Conservation (phyloP, 352 stramenopile species). For the Phytophthora sp. region DNA sequence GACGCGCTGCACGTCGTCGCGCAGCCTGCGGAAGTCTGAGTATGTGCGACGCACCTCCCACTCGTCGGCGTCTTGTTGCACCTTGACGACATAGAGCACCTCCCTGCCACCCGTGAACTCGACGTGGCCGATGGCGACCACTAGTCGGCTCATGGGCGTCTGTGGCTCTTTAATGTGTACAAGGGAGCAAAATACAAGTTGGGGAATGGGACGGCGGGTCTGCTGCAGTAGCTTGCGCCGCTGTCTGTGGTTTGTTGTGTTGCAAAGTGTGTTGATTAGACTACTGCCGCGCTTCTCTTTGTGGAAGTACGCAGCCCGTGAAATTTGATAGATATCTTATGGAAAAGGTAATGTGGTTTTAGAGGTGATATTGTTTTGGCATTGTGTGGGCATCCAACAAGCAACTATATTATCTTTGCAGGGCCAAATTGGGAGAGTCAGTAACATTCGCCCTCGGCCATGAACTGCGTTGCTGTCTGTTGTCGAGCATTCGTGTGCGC, state of each 20-base stretch:
- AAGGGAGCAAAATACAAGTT: constrained; percentile 5
- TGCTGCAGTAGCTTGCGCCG: too few relatives aligned
- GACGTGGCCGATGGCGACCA: constrained; percentile 78
- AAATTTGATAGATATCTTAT: neutral
- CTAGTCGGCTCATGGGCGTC: constrained; percentile 66
- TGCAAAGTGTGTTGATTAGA: constrained; percentile 30
- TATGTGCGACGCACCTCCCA: constrained; percentile 77
- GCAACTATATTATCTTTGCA: neutral
- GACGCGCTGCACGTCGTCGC: constrained; percentile 67
- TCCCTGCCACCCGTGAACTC: constrained; percentile 76
- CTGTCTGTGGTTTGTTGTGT: constrained; percentile 5
- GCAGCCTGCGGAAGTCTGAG: constrained; percentile 74
- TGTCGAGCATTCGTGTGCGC: constrained; percentile 8
- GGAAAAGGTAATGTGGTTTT: neutral
- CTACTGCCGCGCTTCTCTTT: constrained; percentile 17
- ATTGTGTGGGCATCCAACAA: too few relatives aligned
- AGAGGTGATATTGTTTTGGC: neutral
- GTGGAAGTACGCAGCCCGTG: neutral
- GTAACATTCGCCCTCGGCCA: constrained; percentile 15
- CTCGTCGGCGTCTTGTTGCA: constrained; percentile 75
- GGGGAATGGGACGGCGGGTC: constrained; percentile 4
- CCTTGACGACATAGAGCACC: constrained; percentile 78
- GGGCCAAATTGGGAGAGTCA: constrained; percentile 14
- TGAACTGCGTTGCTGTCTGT: constrained; percentile 13
- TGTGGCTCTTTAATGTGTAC: neutral